phyloP scores from a whole-genome alignment of 768 basidiomycete species.

The Suillus hirtellus region DNA sequence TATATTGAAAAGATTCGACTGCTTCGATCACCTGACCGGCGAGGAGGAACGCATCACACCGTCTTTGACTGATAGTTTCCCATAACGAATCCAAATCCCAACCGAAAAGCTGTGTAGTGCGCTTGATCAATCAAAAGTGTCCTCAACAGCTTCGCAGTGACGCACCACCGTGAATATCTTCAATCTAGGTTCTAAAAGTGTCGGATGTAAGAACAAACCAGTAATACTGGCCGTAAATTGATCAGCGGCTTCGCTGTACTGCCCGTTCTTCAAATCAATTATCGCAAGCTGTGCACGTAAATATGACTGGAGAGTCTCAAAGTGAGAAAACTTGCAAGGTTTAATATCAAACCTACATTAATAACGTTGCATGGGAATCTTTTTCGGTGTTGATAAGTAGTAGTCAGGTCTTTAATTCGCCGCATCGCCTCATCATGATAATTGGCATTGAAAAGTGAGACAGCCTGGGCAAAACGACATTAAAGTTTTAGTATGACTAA shows the following conservation, averaged over 20 bases:
- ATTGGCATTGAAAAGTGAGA: background rate
- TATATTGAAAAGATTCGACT: background rate
- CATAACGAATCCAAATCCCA: background rate
- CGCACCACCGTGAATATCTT: constrained; percentile 4
- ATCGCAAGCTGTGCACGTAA: background rate
- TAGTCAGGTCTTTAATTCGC: background rate
- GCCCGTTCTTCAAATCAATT: background rate
- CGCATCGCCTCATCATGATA: background rate
- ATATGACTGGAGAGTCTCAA: background rate
- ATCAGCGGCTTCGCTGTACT: background rate
- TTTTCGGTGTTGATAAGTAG: background rate
- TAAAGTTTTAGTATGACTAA: background rate
- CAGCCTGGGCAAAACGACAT: background rate
- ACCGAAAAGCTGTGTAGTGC: background rate
- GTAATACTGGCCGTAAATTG: background rate
- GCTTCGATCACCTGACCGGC: background rate
- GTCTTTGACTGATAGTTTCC: background rate
- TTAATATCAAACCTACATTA: background rate
- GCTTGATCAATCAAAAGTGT: background rate
- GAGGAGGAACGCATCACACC: background rate
- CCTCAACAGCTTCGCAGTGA: background rate
- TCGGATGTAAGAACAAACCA: background rate
- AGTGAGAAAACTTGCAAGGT: background rate
- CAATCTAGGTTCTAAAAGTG: background rate
- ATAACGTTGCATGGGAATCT: background rate